Conservation (phyloP, 2,329 filamentous ascomycete species). For the Tolypocladium cylindrosporum region DNA sequence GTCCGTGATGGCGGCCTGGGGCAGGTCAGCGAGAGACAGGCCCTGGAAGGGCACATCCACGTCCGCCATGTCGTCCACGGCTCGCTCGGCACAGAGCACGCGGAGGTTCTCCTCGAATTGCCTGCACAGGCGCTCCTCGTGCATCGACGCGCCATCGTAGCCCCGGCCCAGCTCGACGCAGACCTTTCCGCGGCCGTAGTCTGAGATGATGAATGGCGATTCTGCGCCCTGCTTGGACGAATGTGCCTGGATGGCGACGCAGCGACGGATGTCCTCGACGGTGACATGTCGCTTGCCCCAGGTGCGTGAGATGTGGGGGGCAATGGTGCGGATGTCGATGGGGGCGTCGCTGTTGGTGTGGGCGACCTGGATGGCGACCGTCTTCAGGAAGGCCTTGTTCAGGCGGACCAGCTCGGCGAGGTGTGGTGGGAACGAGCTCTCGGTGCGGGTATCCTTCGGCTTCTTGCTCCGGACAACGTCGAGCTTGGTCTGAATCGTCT, state of each 20-base stretch:
- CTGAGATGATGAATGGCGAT: constrained; percentile 34
- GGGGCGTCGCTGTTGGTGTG: constrained; percentile 56
- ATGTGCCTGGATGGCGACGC: constrained; percentile 50
- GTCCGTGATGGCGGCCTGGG: constrained; percentile 23
- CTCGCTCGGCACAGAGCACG: constrained; percentile 28
- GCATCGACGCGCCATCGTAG: constrained; percentile 27
- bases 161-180: constrained; percentile 46
- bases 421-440: constrained; percentile 35
- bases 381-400: constrained; percentile 57
- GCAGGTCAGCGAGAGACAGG: constrained; percentile 40
- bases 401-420: constrained; percentile 52
- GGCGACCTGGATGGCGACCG: constrained; percentile 57
- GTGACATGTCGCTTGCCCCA: constrained; percentile 65
- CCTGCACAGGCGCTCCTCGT: constrained; percentile 41
- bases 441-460: constrained; percentile 1
- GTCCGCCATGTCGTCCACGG: constrained; percentile 19
- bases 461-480: constrained; percentile 24
- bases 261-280: constrained; percentile 54
- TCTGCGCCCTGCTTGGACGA: constrained; percentile 16
- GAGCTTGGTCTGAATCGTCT: constrained; percentile 23
- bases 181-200: constrained; percentile 44
- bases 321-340: constrained; percentile 51
- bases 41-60: constrained; percentile 38
- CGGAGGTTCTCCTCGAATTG: constrained; percentile 45
- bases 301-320: constrained; percentile 52